Percentiles rank a stretch among this genome's conserved stretches.
Evolutionary conservation across 1,284 basidiomycete species (phyloP).

Genomic region (Fereydounia khargensis): DNA sequence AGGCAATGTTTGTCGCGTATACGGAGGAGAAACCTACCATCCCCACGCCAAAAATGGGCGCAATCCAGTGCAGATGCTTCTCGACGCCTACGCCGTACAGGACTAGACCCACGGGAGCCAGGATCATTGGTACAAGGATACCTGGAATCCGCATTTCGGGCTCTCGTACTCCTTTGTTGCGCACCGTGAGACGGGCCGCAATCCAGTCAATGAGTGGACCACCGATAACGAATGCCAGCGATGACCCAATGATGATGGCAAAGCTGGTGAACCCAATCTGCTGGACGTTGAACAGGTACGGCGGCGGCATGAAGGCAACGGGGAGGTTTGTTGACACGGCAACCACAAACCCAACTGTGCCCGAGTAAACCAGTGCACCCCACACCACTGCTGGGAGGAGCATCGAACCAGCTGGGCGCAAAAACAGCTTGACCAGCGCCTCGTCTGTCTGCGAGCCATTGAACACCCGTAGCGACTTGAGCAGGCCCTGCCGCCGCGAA

Average conservation of each 20-base stretch:
- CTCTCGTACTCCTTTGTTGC: constrained; percentile 11
- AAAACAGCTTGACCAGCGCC: constrained; percentile 1
- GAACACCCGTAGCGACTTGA: constrained; percentile 1
- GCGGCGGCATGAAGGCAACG: constrained; percentile 4
- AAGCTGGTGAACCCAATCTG: constrained; percentile 4
- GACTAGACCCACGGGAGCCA: constrained; percentile 4
- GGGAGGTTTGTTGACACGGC: constrained; percentile 13
- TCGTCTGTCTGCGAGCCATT: constrained; percentile 6
- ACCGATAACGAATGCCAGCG: constrained; percentile 3
- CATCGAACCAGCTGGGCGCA: constrained; percentile 4
- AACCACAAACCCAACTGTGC: constrained; percentile 9
- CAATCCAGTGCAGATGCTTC: constrained; percentile 9
- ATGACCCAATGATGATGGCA: constrained; percentile 5
- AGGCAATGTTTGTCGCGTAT: constrained; percentile 3
- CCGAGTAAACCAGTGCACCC: constrained; percentile 10
- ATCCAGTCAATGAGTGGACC: constrained; percentile 1
- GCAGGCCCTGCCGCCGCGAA: not conserved
- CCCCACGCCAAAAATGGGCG: constrained; percentile 8
- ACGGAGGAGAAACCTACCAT: constrained; percentile 4
- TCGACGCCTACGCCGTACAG: constrained; percentile 16
- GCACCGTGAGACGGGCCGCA: not conserved
- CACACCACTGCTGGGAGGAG: constrained; percentile 13
- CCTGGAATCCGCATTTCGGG: constrained; percentile 13
- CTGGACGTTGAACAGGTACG: constrained; percentile 5
- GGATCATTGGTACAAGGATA: constrained; percentile 4